Evolutionary conservation across 768 basidiomycete species (phyloP), one percentile per base, ranked within the genome.

Genomic region (Rhizopogon salebrosus): DNA sequence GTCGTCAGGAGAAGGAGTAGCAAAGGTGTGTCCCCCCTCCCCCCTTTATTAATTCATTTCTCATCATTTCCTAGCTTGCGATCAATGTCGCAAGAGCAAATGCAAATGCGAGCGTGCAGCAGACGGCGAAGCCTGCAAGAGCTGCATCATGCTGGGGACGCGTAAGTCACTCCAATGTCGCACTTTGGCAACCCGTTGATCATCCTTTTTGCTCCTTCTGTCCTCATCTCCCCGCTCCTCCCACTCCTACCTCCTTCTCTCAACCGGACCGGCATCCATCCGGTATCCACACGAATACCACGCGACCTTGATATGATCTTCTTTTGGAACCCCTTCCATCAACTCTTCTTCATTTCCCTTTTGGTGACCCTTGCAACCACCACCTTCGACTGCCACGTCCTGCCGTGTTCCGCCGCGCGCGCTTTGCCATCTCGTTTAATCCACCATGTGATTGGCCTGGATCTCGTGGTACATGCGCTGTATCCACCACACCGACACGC

Each of bases 51-150:
- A 49, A 46, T 45, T 24, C 41, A 8, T 39, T 6, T 2, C 16
- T 50, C 16, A 24, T 14, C 41, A 35, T 38, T 11, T 26, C 6
- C 14, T 57, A 87, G 89, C 91, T 22, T 93, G 90, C 71, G 90
- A 92, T 69, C 89, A 92, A 62, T 92, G 91, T 67, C 80, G 90
- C 52, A 92, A 92, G 68, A 87, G 84, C 62, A 92, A 92, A 64
- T 92, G 91, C 75, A 92, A 92, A 70, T 92, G 91, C 68, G 91
- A 92, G 69, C 82, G 87, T 34, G 55, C 79, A 9, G 69, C 71
- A 11, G 74, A 78, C 34, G 77, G 72, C 36, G 80, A 85, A 54
- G 80, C 84, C 18, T 93, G 90, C 72, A 84, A 85, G 63, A 88
- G 80, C 60, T 93, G 90, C 65, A 70, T 83, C 37, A 77, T 87